A percentile compares a stretch with the other conserved stretches of the same genome.
Evolutionary conservation across 352 stramenopile species (phyloP).

Genomic region (Globisporangium irregulare): DNA sequence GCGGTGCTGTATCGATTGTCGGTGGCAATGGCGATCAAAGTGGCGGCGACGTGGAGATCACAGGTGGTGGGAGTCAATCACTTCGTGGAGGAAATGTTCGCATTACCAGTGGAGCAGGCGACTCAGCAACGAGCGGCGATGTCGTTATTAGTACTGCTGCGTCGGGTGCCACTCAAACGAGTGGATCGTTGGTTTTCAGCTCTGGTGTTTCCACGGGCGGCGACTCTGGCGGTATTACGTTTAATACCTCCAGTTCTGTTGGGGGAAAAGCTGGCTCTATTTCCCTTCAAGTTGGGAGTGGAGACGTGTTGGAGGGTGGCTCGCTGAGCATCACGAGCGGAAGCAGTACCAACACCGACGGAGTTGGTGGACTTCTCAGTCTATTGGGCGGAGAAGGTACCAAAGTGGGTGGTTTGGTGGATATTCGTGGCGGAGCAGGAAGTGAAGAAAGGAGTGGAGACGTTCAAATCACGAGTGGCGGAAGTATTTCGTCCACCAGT

Average conservation of each 20-base stretch:
- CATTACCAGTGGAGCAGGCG: constrained; percentile 11
- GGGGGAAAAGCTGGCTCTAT: constrained; percentile 12
- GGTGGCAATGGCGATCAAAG: constrained; percentile 18
- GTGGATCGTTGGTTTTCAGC: constrained; percentile 4
- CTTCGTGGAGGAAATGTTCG: constrained; percentile 9
- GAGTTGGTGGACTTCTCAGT: constrained; percentile 10
- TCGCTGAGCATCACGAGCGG: not conserved
- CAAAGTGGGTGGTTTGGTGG: constrained; percentile 12
- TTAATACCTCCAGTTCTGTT: constrained; percentile 3
- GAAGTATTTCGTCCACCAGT: constrained; percentile 14
- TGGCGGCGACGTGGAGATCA: constrained; percentile 25
- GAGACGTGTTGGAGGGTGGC: not conserved
- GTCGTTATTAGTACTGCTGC: constrained; percentile 8
- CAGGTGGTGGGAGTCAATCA: constrained; percentile 13
- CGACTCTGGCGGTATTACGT: constrained; percentile 8
- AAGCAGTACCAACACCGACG: not conserved
- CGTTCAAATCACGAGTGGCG: constrained; percentile 19
- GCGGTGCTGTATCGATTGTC: constrained; percentile 22
- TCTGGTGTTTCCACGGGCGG: constrained; percentile 5
- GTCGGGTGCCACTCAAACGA: not conserved
- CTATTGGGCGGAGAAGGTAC: constrained; percentile 12
- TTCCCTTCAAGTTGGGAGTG: constrained; percentile 7
- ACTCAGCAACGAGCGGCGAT: constrained; percentile 5
- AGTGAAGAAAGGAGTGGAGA: constrained; percentile 7
- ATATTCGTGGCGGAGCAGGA: constrained; percentile 8